Conservation (phyloP, 2,329 filamentous ascomycete species). For the Aspergillus sp. region DNA sequence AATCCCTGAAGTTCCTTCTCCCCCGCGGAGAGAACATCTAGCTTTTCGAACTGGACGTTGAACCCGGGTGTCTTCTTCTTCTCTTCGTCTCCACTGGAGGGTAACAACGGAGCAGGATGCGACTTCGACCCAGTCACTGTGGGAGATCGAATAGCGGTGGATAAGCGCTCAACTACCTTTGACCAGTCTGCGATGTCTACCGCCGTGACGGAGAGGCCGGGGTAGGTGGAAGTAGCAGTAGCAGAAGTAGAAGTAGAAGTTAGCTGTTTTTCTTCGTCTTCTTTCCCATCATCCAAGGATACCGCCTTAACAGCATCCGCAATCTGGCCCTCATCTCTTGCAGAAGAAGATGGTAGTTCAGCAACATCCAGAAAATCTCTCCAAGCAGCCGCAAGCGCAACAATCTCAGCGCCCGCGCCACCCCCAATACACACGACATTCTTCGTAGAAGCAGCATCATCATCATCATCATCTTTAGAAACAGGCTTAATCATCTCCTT, state of each 20-base stretch:
- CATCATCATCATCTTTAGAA: background rate
- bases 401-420: constrained; percentile 67
- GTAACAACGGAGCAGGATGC: constrained; percentile 32
- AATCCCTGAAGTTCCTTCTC: constrained; percentile 43
- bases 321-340: background rate
- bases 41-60: constrained; percentile 48
- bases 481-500: constrained; percentile 19
- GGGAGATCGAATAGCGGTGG: constrained; percentile 52
- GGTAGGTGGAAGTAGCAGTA: background rate
- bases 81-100: background rate
- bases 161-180: constrained; percentile 61
- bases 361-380: constrained; percentile 36
- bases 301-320: constrained; percentile 17
- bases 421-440: constrained; percentile 63
- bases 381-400: constrained; percentile 60
- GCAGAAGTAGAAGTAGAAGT: background rate
- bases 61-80: constrained; percentile 15
- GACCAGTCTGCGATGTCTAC: constrained; percentile 83
- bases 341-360: background rate
- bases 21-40: constrained; percentile 53
- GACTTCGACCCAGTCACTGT: constrained; percentile 31
- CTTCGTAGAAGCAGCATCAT: background rate
- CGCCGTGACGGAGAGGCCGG: constrained; percentile 57
- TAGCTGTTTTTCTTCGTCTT: background rate
- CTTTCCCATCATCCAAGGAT: constrained; percentile 1